Base-by-base conservation (phyloP, 1,284 basidiomycete species). In the Trametes sp. region DNA sequence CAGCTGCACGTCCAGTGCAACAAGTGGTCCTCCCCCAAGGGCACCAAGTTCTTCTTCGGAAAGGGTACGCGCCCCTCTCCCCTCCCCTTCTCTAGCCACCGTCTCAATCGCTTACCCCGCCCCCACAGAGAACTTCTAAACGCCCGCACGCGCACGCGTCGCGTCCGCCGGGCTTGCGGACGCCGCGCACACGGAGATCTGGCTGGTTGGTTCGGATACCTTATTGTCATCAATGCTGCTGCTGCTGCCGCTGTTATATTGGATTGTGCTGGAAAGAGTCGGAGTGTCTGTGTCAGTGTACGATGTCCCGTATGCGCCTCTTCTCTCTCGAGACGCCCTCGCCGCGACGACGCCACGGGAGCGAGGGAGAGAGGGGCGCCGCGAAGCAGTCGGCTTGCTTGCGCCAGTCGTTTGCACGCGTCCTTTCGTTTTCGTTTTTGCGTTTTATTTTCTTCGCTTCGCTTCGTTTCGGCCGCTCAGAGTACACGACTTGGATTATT, bases 31-130 rank as follows among this genome's bases (percentile, higher is more conserved):
- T 84, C 84, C 55, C 87, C 92, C 21, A 84, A 86, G 59, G 90
- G 91, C 19, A 93, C 92, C 10, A 81, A 90, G 68, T 96, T 95
- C 85, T 94, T 92, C 83, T 96, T 91, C 70, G 93, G 93, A 59
- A 95, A 95, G 77, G 93, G 83, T 85, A 62, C 13, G 0, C 31
- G 29, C 33, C 53, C 41, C 21, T 42, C 21, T n/a, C 21, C 19
- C 29, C 52, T 33, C 16, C 14, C 29, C 21, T 26, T 51, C 48
- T 63, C n/a, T n/a, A n/a, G n/a, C n/a, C n/a, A n/a, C n/a, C n/a
- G n/a, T n/a, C n/a, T n/a, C n/a, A n/a, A n/a, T n/a, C n/a, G 23
- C 60, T 53, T 26, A 21, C 31, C 33, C 29, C 24, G n/a, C 13
- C 33, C 35, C 51, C 35, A 41, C 70, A 77, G 75, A 77, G 72